These are phyloP conservation scores for Ogataea kodamae DNA, from an alignment of 805 yeast genomes.

Conservation along the genomic window DNA sequence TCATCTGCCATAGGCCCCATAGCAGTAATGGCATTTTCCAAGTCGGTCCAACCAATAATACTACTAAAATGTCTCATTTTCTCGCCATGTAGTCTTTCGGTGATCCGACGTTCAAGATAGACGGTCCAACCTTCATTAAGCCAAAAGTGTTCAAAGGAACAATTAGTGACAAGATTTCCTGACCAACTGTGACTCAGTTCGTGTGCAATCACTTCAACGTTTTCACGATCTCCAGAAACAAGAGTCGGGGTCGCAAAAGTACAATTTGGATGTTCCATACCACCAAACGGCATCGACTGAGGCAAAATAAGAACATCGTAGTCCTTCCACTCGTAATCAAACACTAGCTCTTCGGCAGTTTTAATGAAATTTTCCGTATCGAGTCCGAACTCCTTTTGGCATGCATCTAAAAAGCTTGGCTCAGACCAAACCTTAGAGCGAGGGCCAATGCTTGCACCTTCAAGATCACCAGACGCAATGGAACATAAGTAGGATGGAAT, in stretches of 20 bases:
- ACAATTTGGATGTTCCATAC: conserved; percentile 92
- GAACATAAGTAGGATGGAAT: conserved; percentile 84
- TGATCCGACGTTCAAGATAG: conserved; percentile 79
- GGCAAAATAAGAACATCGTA: conserved; percentile 82
- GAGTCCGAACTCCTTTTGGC: conserved; percentile 74
- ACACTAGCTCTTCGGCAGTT: conserved; percentile 73
- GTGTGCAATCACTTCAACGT: conserved; percentile 88
- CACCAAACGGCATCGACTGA: conserved; percentile 79
- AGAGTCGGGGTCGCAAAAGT: conserved; percentile 90
- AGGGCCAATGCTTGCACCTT: conserved; percentile 71
- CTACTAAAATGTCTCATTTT: conserved; percentile 74
- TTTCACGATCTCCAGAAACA: conserved; percentile 77
- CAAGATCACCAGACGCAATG: conserved; percentile 78
- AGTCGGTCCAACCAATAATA: conserved; percentile 84
- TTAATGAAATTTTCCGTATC: conserved; percentile 79
- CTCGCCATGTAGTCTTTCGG: conserved; percentile 77
- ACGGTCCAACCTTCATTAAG: conserved; percentile 97
- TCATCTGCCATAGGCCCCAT: conserved; percentile 52
- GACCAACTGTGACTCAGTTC: conserved; percentile 93
- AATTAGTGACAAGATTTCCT: conserved; percentile 86
- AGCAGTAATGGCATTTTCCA: conserved; percentile 61
- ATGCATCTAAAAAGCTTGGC: conserved; percentile 60
- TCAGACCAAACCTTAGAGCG: conserved; percentile 81
- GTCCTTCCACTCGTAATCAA: conserved; percentile 79
- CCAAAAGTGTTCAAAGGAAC: conserved; percentile 94